phyloP scores from a whole-genome alignment of 257 asterid species.

The Scutellaria barbata region DNA sequence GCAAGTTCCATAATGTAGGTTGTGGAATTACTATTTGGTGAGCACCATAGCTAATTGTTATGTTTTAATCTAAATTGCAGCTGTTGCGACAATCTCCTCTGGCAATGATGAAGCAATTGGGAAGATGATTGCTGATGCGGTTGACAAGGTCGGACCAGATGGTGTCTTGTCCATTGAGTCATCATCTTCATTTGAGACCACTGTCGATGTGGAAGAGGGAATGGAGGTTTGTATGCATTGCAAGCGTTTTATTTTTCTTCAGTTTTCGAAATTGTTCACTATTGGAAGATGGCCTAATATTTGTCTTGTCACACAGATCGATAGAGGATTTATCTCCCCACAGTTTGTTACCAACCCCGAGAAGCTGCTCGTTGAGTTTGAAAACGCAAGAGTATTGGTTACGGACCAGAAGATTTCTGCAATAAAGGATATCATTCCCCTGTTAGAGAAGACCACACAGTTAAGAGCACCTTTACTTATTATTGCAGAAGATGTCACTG shows the following conservation, averaged over 20 bases:
- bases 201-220: slow-evolving; percentile 97
- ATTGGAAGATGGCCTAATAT: neutral
- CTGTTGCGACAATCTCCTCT: slow-evolving; percentile 89
- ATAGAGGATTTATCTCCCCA: slow-evolving; percentile 94
- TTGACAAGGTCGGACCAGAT: slow-evolving; percentile 98
- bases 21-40: neutral
- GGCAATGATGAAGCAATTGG: slow-evolving; percentile 93
- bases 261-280: neutral
- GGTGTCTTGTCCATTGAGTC: slow-evolving; percentile 98
- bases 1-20: neutral
- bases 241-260: neutral
- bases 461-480: slow-evolving; percentile 81
- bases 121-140: slow-evolving; percentile 89
- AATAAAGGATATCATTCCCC: slow-evolving; percentile 88
- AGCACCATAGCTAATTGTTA: neutral
- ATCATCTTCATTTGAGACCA: slow-evolving; percentile 93
- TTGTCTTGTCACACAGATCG: slow-evolving; percentile 59
- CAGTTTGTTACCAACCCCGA: slow-evolving; percentile 92
- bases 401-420: slow-evolving; percentile 92
- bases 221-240: slow-evolving; percentile 75
- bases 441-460: slow-evolving; percentile 88
- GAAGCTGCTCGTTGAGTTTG: slow-evolving; percentile 83
- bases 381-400: slow-evolving; percentile 75
- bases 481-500: slow-evolving; percentile 90
- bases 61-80: slow-evolving; percentile 47